Evolutionary conservation across 1,284 basidiomycete species (phyloP).

Genomic region (Cutaneotrichosporon sp.): DNA sequence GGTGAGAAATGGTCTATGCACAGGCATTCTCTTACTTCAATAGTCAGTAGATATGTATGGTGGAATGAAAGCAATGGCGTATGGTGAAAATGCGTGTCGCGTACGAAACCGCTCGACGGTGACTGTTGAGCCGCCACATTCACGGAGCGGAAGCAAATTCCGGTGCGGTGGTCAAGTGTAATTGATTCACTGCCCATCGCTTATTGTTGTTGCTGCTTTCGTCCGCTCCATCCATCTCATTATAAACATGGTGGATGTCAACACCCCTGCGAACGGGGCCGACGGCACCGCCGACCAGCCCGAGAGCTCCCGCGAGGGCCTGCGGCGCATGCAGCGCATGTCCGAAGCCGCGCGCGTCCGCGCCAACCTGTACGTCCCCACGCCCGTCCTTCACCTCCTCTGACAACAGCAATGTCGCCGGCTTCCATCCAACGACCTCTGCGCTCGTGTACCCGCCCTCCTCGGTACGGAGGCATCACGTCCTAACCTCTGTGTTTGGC

Average conservation of each 20-base stretch:
- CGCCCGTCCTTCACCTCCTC: background rate
- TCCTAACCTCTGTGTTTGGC: slow-evolving; percentile 16
- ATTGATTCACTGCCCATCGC: background rate
- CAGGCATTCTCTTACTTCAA: too few relatives aligned
- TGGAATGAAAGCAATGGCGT: too few relatives aligned
- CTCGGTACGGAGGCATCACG: slow-evolving; percentile 5
- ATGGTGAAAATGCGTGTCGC: too few relatives aligned
- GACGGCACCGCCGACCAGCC: slow-evolving; percentile 9
- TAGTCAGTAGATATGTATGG: too few relatives aligned
- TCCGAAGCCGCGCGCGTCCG: slow-evolving; percentile 7
- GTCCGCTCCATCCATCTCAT: background rate
- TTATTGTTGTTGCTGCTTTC: background rate
- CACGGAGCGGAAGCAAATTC: background rate
- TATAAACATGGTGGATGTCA: slow-evolving; percentile 7
- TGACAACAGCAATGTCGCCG: slow-evolving; percentile 10
- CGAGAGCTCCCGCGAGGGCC: slow-evolving; percentile 17
- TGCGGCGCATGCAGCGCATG: slow-evolving; percentile 17
- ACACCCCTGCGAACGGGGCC: slow-evolving; percentile 4
- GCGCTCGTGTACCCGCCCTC: slow-evolving; percentile 16
- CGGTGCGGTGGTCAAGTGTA: background rate
- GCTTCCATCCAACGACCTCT: slow-evolving; percentile 18
- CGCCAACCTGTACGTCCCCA: slow-evolving; percentile 2
- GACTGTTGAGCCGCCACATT: too few relatives aligned
- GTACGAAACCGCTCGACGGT: too few relatives aligned
- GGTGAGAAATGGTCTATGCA: too few relatives aligned